Evolutionary conservation across 148 eudicot species (phyloP).

Genomic region (Rhododendron griersonianum): DNA sequence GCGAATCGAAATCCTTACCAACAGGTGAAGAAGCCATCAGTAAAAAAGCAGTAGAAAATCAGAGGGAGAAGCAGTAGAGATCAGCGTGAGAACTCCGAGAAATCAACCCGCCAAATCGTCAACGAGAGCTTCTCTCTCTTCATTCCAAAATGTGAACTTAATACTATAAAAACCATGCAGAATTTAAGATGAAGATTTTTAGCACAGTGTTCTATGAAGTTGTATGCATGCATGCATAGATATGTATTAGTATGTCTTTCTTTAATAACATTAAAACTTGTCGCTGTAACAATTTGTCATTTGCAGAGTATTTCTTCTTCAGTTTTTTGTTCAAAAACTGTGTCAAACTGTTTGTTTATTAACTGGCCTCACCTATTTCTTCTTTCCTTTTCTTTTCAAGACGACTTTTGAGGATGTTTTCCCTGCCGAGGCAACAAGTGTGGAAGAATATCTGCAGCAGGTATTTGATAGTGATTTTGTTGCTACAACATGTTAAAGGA

Average conservation of each 20-base stretch:
- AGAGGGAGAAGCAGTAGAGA: no score
- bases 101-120: no score
- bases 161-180: no score
- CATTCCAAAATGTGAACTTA: no score
- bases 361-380: not conserved
- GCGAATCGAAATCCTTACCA: no score
- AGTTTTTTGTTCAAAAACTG: constrained; percentile 1
- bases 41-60: no score
- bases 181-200: not conserved
- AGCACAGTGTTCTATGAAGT: not conserved
- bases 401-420: constrained; percentile 95
- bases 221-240: not conserved
- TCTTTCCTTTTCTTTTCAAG: constrained; percentile 28
- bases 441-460: constrained; percentile 95
- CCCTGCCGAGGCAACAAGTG: constrained; percentile 92
- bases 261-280: not conserved
- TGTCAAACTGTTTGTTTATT: not conserved
- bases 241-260: not conserved
- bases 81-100: no score
- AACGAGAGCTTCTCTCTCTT: no score
- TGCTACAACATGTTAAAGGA: not conserved
- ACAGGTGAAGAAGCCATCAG: no score
- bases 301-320: not conserved
- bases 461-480: constrained; percentile 23
- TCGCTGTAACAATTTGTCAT: not conserved